Evolutionary conservation across 2,329 filamentous ascomycete species (phyloP), one percentile per base, ranked within the genome.

Genomic region (Fusarium sp.): DNA sequence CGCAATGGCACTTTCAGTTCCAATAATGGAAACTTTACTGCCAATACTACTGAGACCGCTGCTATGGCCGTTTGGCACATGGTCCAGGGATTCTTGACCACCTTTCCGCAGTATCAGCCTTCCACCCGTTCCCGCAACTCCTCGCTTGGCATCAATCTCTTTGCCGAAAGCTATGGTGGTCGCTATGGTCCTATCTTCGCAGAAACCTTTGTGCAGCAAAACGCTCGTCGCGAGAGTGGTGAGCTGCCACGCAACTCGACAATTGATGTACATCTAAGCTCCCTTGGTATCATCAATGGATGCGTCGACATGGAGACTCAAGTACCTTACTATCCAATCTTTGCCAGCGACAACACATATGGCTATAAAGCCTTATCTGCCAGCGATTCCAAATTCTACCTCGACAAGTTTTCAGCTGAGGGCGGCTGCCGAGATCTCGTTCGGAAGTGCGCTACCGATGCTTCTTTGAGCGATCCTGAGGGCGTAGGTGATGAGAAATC

Each of bases 261-360:
- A 3, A 78, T 91, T 13, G 84, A 88, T 29, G 86, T 92, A 48
- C 84, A 86, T 55, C 81, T 93, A 11, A 81, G 81, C 16, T 87
- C 90, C 1, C 78, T 93, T 0, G 91, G 91, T 23, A 91, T 94
- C 60, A 82, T 93, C 60, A 92, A 93, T 76, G 91, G 91, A 15
- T 88, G 90, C 68, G 81, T 93, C 35, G 92, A 94, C 73, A 83
- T 86, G 69, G 76, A 88, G 29, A 82, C 89, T 2, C 89, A 93
- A 78, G 81, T 82, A 6, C 85, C 86, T 5, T 86, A 80, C 70
- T 89, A 87, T 67, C 84, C 88, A 2, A 74, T 78, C 10, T 90
- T 90, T 76, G 86, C 87, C 12, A 83, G 83, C 59, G 87, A 88
- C 74, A 92, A 92, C 75, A 88, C 89, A 0, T 94, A 92, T 74